phyloP scores from a whole-genome alignment of 768 basidiomycete species.

The Pisolithus microcarpus region DNA sequence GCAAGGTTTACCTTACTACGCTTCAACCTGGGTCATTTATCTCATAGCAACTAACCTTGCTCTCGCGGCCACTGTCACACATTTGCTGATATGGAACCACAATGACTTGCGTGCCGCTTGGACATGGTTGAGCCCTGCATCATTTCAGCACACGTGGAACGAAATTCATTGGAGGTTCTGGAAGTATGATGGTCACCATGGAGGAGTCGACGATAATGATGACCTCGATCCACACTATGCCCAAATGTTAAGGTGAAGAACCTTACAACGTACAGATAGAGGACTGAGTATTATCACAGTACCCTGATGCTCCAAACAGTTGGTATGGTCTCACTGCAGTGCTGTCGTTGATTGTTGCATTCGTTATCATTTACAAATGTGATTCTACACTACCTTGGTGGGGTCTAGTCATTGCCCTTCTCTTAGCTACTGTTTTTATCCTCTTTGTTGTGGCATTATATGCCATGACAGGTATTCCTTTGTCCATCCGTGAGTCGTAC shows the following conservation, averaged over 20 bases:
- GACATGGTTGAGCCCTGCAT: constrained; percentile 36
- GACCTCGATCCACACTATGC: constrained; percentile 47
- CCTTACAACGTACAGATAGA: constrained; percentile 11
- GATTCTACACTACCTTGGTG: constrained; percentile 54
- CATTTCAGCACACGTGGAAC: constrained; percentile 24
- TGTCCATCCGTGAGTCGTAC: constrained; percentile 15
- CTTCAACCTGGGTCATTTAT: constrained; percentile 18
- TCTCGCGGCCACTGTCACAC: constrained; percentile 45
- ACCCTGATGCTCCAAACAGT: constrained; percentile 26
- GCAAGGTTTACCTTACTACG: constrained; percentile 30
- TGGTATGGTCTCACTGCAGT: constrained; percentile 27
- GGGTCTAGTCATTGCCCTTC: constrained; percentile 46
- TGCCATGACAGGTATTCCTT: constrained; percentile 36
- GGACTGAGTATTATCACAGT: constrained; percentile 13
- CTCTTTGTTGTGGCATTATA: constrained; percentile 49
- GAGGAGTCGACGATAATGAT: constrained; percentile 24
- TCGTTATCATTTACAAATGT: constrained; percentile 27
- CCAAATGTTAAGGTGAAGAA: constrained; percentile 40
- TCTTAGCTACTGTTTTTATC: constrained; percentile 43
- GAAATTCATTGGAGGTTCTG: constrained; percentile 37
- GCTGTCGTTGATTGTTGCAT: constrained; percentile 3
- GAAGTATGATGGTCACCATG: constrained; percentile 9
- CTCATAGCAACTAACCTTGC: constrained; percentile 12
- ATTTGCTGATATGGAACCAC: constrained; percentile 48
- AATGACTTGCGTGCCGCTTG: constrained; percentile 42